Base-by-base conservation (phyloP, 768 basidiomycete genomes). In the Trametes punicea region DNA sequence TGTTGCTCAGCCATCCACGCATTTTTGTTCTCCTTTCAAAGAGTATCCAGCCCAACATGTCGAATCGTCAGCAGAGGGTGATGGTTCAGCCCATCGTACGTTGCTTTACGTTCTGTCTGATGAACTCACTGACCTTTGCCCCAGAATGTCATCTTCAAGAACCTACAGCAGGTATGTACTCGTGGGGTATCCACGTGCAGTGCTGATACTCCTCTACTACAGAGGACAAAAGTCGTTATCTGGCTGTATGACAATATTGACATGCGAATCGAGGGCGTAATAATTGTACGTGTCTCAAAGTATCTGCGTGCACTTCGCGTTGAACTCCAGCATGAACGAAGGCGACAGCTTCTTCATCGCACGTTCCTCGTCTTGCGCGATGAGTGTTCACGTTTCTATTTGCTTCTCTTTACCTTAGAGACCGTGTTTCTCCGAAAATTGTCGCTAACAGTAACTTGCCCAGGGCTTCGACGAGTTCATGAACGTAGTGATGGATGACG, bases 391-490 rank as follows among this genome's bases (percentile, higher is more conserved):
- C 39, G 41, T 31, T 46, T 56, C 18, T 59, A 33, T 46, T 21
- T 16, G 62, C 36, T 46, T 27, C 27, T 59, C 18, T n/a, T 18
- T 33, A 41, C 9, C 29, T 11, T 20, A 45, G 9, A 8, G 13
- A 18, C 34, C 8, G 21, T 20, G 16, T 40, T 16, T 31, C 23
- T 0, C 36, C 59, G 16, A 40, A 23, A n/a, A 29, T 56, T 48
- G 20, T 47, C 48, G 58, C 70, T 77, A 59, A 72, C 39, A 16
- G 34, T 40, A 33, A 38, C 39, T 50, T 55, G 51, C 57, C n/a
- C 67, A 98, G 96, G 95, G 96, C 36, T 99, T 99, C 65, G 96
- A 99, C 69, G 96, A 99, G 71, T 99, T 98, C 74, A 99, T 99
- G 96, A 99, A 99, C 69, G 74, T 99, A 27, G 91, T 98, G 31